Conservation (phyloP, 2,329 filamentous ascomycete genomes). For the Myriosclerotinia scirpicola region DNA sequence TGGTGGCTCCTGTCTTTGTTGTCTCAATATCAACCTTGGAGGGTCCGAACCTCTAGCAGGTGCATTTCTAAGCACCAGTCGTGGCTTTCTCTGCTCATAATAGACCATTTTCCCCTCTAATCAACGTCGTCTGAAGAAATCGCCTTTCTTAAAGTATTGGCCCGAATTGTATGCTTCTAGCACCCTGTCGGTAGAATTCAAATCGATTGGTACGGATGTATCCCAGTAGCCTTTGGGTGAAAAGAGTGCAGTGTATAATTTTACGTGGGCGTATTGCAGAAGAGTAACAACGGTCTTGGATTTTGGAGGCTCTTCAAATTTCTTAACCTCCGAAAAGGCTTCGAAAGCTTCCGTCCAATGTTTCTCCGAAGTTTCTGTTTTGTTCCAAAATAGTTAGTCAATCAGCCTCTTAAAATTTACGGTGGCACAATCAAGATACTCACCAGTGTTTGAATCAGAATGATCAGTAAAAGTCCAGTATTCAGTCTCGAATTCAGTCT, state of each 20-base stretch:
- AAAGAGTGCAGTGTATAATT: background rate
- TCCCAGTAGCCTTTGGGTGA: background rate
- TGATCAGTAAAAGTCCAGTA: background rate
- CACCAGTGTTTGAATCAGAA: background rate
- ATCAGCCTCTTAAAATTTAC: background rate
- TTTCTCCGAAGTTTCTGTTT: background rate
- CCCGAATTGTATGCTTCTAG: background rate
- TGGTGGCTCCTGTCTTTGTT: background rate
- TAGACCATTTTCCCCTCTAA: slow-evolving; percentile 9
- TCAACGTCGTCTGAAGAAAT: no score
- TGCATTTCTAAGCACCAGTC: slow-evolving; percentile 16
- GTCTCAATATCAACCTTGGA: background rate
- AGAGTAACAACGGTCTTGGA: background rate
- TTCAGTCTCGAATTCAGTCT: no score
- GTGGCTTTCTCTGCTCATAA: slow-evolving; percentile 22
- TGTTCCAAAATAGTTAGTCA: background rate
- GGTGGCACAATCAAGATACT: background rate
- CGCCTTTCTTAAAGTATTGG: background rate
- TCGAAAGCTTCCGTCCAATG: background rate
- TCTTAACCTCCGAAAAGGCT: background rate
- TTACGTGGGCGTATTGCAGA: background rate
- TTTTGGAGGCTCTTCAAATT: background rate
- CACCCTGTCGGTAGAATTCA: background rate
- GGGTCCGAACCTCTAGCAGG: background rate
- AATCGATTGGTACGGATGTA: background rate